These are phyloP conservation scores for Entomortierella parvispora DNA, from an alignment of 192 early-diverging fungal species.

Conservation along the genomic window DNA sequence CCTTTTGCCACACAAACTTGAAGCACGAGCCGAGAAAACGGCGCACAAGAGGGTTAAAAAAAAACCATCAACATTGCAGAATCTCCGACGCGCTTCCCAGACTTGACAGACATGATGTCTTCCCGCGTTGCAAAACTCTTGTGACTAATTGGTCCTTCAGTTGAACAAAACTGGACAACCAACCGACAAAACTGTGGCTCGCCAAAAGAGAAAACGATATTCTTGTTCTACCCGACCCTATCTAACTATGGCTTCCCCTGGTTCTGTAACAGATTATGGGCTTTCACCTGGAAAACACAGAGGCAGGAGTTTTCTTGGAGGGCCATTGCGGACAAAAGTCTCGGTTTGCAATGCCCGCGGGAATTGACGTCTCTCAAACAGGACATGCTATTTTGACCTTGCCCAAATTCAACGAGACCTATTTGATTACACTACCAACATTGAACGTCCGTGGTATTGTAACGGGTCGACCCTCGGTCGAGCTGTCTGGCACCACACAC, in stretches of 20 bases:
- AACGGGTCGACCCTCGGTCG: constrained; percentile 52
- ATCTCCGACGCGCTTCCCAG: not conserved
- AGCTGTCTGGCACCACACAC: constrained; percentile 25
- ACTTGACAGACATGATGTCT: not conserved
- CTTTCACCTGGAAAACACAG: constrained; percentile 45
- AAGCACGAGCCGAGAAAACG: not conserved
- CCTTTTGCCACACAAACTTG: too few species aligned
- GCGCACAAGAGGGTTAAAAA: constrained; percentile 44
- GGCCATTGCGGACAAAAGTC: constrained; percentile 69
- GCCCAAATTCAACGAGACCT: constrained; percentile 68
- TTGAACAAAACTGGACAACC: not conserved
- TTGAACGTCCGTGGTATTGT: constrained; percentile 80
- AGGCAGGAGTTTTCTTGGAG: constrained; percentile 35
- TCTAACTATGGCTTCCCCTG: too few species aligned
- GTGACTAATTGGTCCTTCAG: not conserved
- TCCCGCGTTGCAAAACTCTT: not conserved
- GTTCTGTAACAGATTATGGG: constrained; percentile 22
- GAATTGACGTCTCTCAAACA: constrained; percentile 73
- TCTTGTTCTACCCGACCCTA: too few species aligned
- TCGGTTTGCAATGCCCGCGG: constrained; percentile 80
- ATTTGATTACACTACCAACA: constrained; percentile 76
- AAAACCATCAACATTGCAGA: constrained; percentile 16
- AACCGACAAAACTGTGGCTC: not conserved
- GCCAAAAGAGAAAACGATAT: too few species aligned
- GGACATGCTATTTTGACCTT: constrained; percentile 77